Evolutionary conservation across 768 basidiomycete genomes (phyloP).

Genomic region (Chalciporus sphaerocephalus): DNA sequence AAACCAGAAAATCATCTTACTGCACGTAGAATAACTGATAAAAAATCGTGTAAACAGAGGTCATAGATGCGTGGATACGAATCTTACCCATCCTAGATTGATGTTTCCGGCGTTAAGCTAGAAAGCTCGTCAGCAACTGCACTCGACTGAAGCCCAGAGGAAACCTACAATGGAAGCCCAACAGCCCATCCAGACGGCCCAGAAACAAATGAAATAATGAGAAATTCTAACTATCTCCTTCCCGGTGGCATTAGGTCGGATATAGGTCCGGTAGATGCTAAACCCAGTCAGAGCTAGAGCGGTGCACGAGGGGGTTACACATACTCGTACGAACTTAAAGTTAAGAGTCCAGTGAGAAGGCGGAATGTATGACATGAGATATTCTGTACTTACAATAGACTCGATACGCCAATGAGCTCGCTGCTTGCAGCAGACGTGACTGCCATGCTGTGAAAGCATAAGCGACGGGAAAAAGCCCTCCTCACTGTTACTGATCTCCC

Average conservation of each 20-base stretch:
- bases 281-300: neutral
- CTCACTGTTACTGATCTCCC: neutral
- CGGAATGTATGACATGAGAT: neutral
- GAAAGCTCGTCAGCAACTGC: neutral
- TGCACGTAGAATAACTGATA: slow-evolving; percentile 43
- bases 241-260: slow-evolving; percentile 34
- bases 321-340: slow-evolving; percentile 44
- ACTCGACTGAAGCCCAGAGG: neutral
- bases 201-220: slow-evolving; percentile 40
- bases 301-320: neutral
- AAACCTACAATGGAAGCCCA: slow-evolving; percentile 36
- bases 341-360: neutral
- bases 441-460: slow-evolving; percentile 34
- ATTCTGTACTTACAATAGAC: slow-evolving; percentile 36
- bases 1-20: slow-evolving; percentile 16
- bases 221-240: slow-evolving; percentile 39
- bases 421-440: slow-evolving; percentile 45
- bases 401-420: slow-evolving; percentile 43
- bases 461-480: neutral
- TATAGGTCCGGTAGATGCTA: slow-evolving; percentile 39
- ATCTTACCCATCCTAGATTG: slow-evolving; percentile 44
- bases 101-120: slow-evolving; percentile 44
- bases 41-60: slow-evolving; percentile 2
- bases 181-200: slow-evolving; percentile 43
- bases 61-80: neutral